Base-by-base conservation (phyloP, 257 asterid species). In the Schizonepeta tenuifolia region DNA sequence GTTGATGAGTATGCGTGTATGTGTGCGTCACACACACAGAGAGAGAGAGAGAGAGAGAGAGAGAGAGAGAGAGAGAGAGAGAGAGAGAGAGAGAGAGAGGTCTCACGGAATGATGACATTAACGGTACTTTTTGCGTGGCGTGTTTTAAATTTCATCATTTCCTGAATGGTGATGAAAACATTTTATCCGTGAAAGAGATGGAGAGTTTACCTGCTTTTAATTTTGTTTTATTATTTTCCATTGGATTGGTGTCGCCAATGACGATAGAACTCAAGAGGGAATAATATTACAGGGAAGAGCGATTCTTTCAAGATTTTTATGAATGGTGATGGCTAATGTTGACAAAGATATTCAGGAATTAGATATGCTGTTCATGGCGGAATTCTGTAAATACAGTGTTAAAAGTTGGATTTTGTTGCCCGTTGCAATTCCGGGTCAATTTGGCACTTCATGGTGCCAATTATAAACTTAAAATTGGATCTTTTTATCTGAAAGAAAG, bases 81-180 rank as follows among this genome's bases (percentile, higher is more conserved):
- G 38, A 65, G 71, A 65, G 58, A 24, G 38, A 65, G 71, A 65
- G 58, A 44, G 22, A 41, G 71, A 24, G 17, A 0, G 28, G n/a
- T n/a, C n/a, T n/a, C n/a, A 47, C n/a, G 46, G n/a, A n/a, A 49
- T 26, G 40, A 41, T 43, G 55, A 21, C 31, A 64, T 20, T 41
- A 12, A 64, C 49, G 35, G 33, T 20, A 3, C 7, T 7, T 0
- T 36, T 36, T 36, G 12, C 28, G 61, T 67, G 72, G 49, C 13
- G 57, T 11, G 44, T 14, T 17, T 15, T 5, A 9, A 40, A 50
- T 13, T 73, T 18, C 12, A 6, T 44, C 55, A 44, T 35, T 35
- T 59, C 58, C 46, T 33, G 67, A 41, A 56, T 47, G 46, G 18
- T 47, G 46, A 47, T 66, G 6, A n/a, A 66, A 64, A 3, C 65